Evolutionary conservation across 805 yeast genomes (phyloP).

Genomic region (Starmerella apis): DNA sequence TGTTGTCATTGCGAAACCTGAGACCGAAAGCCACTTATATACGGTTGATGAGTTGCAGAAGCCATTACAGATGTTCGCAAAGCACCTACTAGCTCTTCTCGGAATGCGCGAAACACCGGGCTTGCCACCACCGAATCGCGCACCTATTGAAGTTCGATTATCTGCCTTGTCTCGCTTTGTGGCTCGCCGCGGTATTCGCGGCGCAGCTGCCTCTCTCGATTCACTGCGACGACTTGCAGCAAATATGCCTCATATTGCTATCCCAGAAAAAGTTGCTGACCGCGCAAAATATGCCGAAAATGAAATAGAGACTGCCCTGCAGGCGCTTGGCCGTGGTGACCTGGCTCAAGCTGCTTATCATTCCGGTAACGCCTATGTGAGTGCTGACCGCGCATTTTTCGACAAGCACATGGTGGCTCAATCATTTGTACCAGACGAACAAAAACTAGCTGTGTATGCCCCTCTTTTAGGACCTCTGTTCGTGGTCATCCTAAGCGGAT

Average conservation of each 20-base stretch:
- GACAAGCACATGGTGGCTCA: conserved; percentile 94
- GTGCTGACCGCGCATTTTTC: conserved; percentile 72
- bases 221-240: conserved; percentile 61
- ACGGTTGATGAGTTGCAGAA: conserved; percentile 41
- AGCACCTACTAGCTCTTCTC: conserved; percentile 61
- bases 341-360: conserved; percentile 35
- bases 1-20: conserved; percentile 42
- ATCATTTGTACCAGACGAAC: conserved; percentile 90
- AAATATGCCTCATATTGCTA: conserved; percentile 67
- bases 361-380: conserved; percentile 45
- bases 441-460: conserved; percentile 83
- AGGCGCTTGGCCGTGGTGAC: conserved; percentile 28
- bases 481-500: conserved; percentile 42
- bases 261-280: conserved; percentile 58
- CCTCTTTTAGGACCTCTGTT: conserved; percentile 82
- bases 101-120: conserved; percentile 61
- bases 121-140: conserved; percentile 40
- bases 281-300: conserved; percentile 47
- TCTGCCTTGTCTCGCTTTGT: conserved; percentile 57
- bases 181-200: conserved; percentile 46
- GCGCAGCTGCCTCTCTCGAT: conserved; percentile 56
- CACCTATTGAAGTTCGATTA: conserved; percentile 29
- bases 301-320: conserved; percentile 35
- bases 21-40: conserved; percentile 22
- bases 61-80: conserved; percentile 56